Evolutionary conservation across 176 grass and related monocot genomes (phyloP), one percentile per base, ranked within the genome.

Genomic region (Triticum urartu): DNA sequence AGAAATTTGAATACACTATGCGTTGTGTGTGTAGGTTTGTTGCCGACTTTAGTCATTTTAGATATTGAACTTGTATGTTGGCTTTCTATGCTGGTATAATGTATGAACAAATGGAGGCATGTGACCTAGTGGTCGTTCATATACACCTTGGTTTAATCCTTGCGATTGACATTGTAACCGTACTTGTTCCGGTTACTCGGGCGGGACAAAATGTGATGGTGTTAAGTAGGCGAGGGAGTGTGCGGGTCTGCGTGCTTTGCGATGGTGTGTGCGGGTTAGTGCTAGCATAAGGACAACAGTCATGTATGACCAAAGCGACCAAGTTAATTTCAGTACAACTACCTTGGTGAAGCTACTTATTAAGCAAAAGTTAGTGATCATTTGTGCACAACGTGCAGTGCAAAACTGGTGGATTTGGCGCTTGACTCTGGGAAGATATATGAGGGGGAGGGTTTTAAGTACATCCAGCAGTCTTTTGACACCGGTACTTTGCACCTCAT

Each of bases 401-500:
- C 93, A 40, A 95, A 98, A 83, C 88, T 95, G 40, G 96, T 94
- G 38, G 96, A 95, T 83, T 32, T 77, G 65, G 96, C 96, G 18
- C 92, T 95, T 22, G 79, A 70, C 20, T 91, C 90, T 82, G 92
- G 97, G n/a, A 98, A 92, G 88, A 92, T 98, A 81, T 98, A 87
- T 36, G 90, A 94, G 47, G 85, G 92, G 21, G 92, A 94, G 75
- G 97, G 97, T 12, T 95, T 98, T 66, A 95, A 91, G 67, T 94
- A 91, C 90, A 94, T 98, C 68, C 90, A 88, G 83, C 79, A 91
- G 82, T 87, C 58, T 18, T 98, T 95, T 77, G 90, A 88, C n/a
- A 74, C 82, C 10, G 92, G 93, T 21, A 98, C 97, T 36, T 83
- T 98, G 58, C 97, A 98, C 80, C 84, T 98, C 76, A 98, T 98